Evolutionary conservation across 2,329 filamentous ascomycete genomes (phyloP), one percentile per base, ranked within the genome.

Genomic region (Microsporum audouinii): DNA sequence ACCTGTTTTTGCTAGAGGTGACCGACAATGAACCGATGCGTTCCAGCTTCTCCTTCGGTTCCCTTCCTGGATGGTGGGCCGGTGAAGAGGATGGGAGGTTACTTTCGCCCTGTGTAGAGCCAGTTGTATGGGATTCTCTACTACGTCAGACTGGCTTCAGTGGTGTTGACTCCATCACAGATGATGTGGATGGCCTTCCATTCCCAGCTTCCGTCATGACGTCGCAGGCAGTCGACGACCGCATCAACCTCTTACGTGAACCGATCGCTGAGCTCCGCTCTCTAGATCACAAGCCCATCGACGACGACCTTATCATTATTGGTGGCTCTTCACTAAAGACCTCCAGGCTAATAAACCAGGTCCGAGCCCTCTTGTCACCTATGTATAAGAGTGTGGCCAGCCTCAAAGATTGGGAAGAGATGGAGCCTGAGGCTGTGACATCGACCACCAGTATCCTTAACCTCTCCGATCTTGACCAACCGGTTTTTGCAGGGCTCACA

Each of bases 1-100:
- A 76, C 60, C 67, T 83, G 0, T 36, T 81, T 2, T 45, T 79
- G 0, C 45, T 77, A 0, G 79, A 82, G 61, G 60, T 75, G 1
- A 74, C 68, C 0, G 58, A 67, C 12, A 61, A 64, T 3, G 63
- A 63, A 3, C 29, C 63, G 1, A 67, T 70, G 53, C 66, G 67
- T 5, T 58, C 67, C 10, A 65, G 65, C 2, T 62, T 69, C 47
- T 61, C 73, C 31, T 65, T 76, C n/a, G 71, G 71, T 23, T 63
- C 63, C 0, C 62, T 76, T 4, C 66, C 70, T 3, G 72, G 68
- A 1, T 68, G 66, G 66, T 68, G 68, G 68, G 53, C 64, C n/a
- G 66, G 65, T 23, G 43, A 38, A 12, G 49, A 53, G 1, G 62
- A 63, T 53, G 60, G 59, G 5, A 56, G 62, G 2, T 2, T 23